Evolutionary conservation across 2,329 filamentous ascomycete species (phyloP).

Genomic region (Colletotrichum shisoi): DNA sequence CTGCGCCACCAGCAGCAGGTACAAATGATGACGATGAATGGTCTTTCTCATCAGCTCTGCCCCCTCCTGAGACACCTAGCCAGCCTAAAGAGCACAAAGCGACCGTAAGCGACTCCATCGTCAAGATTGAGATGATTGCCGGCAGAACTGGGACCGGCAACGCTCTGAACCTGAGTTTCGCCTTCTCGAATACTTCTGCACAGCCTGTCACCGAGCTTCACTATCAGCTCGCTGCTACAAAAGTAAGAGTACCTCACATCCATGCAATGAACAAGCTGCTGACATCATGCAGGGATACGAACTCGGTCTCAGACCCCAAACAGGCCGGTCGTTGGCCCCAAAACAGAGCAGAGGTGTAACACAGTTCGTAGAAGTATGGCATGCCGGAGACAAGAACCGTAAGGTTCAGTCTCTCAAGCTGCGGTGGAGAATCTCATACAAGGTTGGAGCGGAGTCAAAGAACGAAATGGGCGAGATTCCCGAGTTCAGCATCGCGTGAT

Average conservation of each 20-base stretch:
- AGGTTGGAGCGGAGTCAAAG: slow-evolving; percentile 69
- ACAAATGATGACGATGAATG: slow-evolving; percentile 84
- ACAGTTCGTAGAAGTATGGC: slow-evolving; percentile 78
- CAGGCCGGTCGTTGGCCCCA: slow-evolving; percentile 76
- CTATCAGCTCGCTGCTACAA: slow-evolving; percentile 92
- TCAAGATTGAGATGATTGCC: slow-evolving; percentile 78
- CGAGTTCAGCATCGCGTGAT: slow-evolving; percentile 75
- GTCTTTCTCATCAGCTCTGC: slow-evolving; percentile 89
- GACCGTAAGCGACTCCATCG: slow-evolving; percentile 71
- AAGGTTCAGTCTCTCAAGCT: slow-evolving; percentile 86
- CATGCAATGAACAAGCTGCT: slow-evolving; percentile 19
- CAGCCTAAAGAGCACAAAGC: slow-evolving; percentile 70
- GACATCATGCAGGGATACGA: slow-evolving; percentile 71
- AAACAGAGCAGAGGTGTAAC: slow-evolving; percentile 78
- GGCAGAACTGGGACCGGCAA: slow-evolving; percentile 64
- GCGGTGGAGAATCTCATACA: slow-evolving; percentile 87
- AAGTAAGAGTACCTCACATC: slow-evolving; percentile 62
- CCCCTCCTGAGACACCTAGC: slow-evolving; percentile 59
- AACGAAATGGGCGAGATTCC: slow-evolving; percentile 87
- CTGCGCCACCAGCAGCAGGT: slow-evolving; percentile 44
- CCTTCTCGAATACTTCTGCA: slow-evolving; percentile 82
- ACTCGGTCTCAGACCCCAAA: slow-evolving; percentile 84
- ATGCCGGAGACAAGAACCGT: slow-evolving; percentile 71
- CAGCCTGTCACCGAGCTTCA: slow-evolving; percentile 80
- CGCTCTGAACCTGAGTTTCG: slow-evolving; percentile 73